Evolutionary conservation across 331 rosid species (phyloP), one percentile per base, ranked within the genome.

Genomic region (Quercus phellos): DNA sequence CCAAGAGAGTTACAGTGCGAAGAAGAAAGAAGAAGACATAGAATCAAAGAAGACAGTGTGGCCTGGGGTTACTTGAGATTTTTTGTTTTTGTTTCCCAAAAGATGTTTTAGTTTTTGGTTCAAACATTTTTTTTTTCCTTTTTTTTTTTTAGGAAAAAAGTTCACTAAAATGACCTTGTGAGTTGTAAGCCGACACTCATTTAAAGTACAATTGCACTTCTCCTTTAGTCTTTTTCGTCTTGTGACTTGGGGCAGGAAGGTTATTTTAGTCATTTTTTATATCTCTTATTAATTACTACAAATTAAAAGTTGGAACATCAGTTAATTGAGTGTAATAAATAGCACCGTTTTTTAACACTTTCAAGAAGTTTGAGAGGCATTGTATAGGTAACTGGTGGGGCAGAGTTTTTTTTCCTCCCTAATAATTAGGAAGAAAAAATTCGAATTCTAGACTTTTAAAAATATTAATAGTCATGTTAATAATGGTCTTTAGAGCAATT

Each of bases 131-230:
- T 1, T 11, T 46, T 46, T 46, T 46, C 16, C 12, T 11, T 46
- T 10, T 46, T 10, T 0, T 46, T 12, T 43, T 43, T 43, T 43
- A 2, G 16, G 0, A 46, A 46, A 46, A 43, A 46, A 79, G 82
- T 58, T 87, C 76, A 72, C 89, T 12, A 53, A 69, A 81, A 67
- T 85, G 55, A 34, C 82, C 90, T 60, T 58, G 54, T 50, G 61
- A 19, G 24, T 14, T 26, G 2, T 18, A 24, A 66, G 51, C 80
- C 80, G 80, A 77, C 80, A 68, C 7, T n/a, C 12, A 1, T 29
- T 1, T 3, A n/a, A 63, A 51, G 21, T 55, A 16, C 22, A 10
- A 1, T 56, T 2, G 46, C 51, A 38, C 42, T 24, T 4, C 74
- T 51, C 56, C 29, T 4, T 29, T 64, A 8, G 46, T 30, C 73